These are phyloP conservation scores for Vigna angularis DNA, from an alignment of 306 rosid genomes.

Conservation along the genomic window DNA sequence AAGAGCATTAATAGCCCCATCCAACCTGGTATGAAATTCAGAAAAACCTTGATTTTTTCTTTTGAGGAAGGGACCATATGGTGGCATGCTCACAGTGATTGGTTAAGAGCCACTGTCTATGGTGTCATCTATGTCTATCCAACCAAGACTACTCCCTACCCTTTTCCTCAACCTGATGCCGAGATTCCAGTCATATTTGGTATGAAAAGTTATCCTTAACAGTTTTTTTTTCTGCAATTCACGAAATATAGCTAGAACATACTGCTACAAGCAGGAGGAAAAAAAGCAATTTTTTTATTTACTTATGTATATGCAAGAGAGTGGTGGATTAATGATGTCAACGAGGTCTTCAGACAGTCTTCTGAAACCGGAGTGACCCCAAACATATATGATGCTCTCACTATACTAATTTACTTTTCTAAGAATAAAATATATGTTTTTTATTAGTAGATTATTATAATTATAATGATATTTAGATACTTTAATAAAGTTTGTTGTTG, in stretches of 20 bases:
- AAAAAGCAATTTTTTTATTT: neutral
- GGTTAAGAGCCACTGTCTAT: conserved; percentile 60
- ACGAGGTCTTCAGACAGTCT: conserved; percentile 38
- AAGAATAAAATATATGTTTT: no score
- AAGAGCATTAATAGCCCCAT: conserved; percentile 71
- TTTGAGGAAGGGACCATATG: conserved; percentile 59
- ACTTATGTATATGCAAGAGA: conserved; percentile 42
- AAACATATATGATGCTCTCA: conserved; percentile 44
- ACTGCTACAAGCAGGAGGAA: neutral
- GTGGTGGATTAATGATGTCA: conserved; percentile 70
- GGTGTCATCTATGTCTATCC: conserved; percentile 63
- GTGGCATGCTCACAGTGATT: conserved; percentile 72
- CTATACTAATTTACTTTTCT: conserved; percentile 3
- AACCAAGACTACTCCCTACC: conserved; percentile 34
- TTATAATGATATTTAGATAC: no score
- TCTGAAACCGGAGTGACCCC: conserved; percentile 50
- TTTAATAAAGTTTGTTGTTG: no score
- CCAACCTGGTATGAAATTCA: conserved; percentile 49
- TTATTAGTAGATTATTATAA: no score
- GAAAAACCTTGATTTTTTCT: conserved; percentile 52
- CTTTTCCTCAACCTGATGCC: conserved; percentile 51
- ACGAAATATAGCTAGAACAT: neutral
- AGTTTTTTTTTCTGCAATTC: neutral
- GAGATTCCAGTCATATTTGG: conserved; percentile 58
- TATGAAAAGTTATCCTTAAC: neutral